phyloP scores from a whole-genome alignment of 2,329 filamentous ascomycete genomes.

The Pseudogymnoascus sp. region DNA sequence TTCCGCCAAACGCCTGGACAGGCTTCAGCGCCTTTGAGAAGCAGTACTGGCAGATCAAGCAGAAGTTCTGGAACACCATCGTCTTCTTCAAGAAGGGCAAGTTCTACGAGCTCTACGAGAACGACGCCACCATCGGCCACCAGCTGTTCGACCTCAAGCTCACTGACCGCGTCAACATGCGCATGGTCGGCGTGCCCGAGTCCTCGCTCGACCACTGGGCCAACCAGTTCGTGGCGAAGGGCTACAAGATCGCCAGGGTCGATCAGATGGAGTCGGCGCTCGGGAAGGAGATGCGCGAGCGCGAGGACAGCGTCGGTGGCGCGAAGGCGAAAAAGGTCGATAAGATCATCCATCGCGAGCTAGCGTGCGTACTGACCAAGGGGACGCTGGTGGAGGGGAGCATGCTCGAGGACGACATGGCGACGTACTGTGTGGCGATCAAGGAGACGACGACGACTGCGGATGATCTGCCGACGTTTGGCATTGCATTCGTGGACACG shows the following conservation, averaged over 20 bases:
- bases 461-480: slow-evolving; percentile 74
- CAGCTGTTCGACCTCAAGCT: slow-evolving; percentile 96
- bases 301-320: slow-evolving; percentile 48
- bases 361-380: slow-evolving; percentile 83
- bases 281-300: slow-evolving; percentile 97
- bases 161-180: slow-evolving; percentile 97
- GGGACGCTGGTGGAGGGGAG: slow-evolving; percentile 91
- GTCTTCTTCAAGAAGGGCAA: slow-evolving; percentile 99
- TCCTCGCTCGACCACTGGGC: slow-evolving; percentile 95
- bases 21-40: slow-evolving; percentile 93
- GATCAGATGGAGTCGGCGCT: slow-evolving; percentile 95
- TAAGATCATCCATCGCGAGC: slow-evolving; percentile 86
- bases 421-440: slow-evolving; percentile 90
- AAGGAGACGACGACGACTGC: slow-evolving; percentile 62
- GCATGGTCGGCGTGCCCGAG: slow-evolving; percentile 97
- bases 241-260: slow-evolving; percentile 92
- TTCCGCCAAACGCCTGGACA: slow-evolving; percentile 71
- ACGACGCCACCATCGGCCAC: slow-evolving; percentile 92
- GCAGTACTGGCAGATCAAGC: slow-evolving; percentile 99
- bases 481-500: slow-evolving; percentile 89
- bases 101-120: slow-evolving; percentile 97
- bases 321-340: slow-evolving; percentile 58
- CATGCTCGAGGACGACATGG: slow-evolving; percentile 98
- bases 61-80: slow-evolving; percentile 93
- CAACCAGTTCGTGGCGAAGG: slow-evolving; percentile 96